A percentile compares a stretch with the other conserved stretches of the same genome.
Conservation (phyloP, 768 basidiomycete genomes). For the Serendipita indica region DNA sequence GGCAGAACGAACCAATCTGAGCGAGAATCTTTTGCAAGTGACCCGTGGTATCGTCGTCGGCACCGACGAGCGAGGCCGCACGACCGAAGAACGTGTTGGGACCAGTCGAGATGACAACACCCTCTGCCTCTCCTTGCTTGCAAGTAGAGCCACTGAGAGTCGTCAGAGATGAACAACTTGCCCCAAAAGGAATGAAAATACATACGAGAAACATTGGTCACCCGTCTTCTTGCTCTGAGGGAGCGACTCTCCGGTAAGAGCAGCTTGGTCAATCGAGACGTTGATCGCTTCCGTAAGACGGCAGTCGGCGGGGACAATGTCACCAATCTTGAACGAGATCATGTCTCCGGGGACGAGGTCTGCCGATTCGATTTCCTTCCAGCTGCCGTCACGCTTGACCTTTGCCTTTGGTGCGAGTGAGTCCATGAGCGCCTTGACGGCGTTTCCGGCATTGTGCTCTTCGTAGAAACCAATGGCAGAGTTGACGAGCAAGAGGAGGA, state of each 20-base stretch:
- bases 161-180: constrained; percentile 13
- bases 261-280: constrained; percentile 96
- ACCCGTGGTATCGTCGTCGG: constrained; percentile 94
- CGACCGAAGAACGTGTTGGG: constrained; percentile 98
- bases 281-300: constrained; percentile 94
- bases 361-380: constrained; percentile 84
- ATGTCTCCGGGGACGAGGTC: constrained; percentile 90
- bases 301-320: constrained; percentile 95
- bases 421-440: constrained; percentile 99
- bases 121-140: constrained; percentile 98
- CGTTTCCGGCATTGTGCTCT: constrained; percentile 92
- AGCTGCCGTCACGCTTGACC: constrained; percentile 70
- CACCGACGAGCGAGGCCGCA: constrained; percentile 91
- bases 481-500: constrained; percentile 83
- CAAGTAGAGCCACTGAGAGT: constrained; percentile 90
- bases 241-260: constrained; percentile 92
- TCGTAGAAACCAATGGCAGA: constrained; percentile 97
- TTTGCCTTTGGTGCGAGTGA: constrained; percentile 96
- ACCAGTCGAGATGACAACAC: constrained; percentile 96
- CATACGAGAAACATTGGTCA: constrained; percentile 97
- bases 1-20: constrained; percentile 94
- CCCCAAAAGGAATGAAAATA: constrained; percentile 18
- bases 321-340: constrained; percentile 97
- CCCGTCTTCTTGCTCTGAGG: constrained; percentile 83
- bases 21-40: constrained; percentile 98